phyloP scores from a whole-genome alignment of 2,329 filamentous ascomycete genomes.

The Cercospora zeae-maydis region DNA sequence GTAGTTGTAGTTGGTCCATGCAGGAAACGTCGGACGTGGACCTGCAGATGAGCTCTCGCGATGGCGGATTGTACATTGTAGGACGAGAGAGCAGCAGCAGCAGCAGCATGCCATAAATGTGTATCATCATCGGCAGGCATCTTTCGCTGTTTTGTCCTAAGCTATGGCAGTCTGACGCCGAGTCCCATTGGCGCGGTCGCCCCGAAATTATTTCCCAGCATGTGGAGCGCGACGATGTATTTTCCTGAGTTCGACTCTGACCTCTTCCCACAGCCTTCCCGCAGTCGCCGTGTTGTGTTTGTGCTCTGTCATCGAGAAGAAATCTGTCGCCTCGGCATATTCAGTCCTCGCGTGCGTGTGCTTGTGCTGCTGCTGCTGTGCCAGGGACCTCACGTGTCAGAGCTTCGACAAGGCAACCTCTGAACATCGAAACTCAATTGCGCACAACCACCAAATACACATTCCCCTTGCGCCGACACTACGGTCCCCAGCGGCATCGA shows the following conservation, averaged over 20 bases:
- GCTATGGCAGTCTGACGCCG: background rate
- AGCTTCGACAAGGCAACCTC: constrained; percentile 1
- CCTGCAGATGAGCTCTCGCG: background rate
- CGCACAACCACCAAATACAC: constrained; percentile 3
- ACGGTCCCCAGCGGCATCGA: background rate
- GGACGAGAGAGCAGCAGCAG: constrained; percentile 20
- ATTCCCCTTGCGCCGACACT: background rate
- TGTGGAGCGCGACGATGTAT: background rate
- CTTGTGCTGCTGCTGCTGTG: background rate
- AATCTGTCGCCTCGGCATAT: constrained; percentile 1
- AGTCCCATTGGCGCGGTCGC: background rate
- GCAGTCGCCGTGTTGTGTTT: background rate
- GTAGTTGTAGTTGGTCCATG: background rate
- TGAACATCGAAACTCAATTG: constrained; percentile 10
- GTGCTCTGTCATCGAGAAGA: background rate
- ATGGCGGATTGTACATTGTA: constrained; percentile 31
- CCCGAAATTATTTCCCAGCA: background rate
- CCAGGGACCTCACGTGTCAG: constrained; percentile 11
- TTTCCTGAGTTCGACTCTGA: background rate
- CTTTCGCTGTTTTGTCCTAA: background rate
- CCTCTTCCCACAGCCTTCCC: background rate
- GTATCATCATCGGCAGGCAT: constrained; percentile 30
- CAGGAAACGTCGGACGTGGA: background rate
- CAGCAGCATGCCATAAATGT: constrained; percentile 28
- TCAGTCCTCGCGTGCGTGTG: background rate